Conservation (phyloP, 1,139 yeast genomes). For the Taphrina flavorubra region DNA sequence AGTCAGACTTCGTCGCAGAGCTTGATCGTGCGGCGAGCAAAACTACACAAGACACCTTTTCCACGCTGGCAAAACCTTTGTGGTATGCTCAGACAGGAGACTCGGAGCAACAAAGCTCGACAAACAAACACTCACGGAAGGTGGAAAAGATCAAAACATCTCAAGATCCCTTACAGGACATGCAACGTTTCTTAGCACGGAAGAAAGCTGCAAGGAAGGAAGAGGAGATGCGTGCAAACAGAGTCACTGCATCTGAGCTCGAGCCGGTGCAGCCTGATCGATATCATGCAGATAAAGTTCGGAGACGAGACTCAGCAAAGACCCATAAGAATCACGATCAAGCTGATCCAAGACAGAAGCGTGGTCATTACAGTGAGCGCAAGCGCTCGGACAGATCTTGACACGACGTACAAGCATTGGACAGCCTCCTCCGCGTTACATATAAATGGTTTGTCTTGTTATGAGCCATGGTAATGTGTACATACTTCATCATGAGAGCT, state of each 20-base stretch:
- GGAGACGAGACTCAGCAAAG: background rate
- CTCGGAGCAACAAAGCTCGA: background rate
- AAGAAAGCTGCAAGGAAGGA: constrained; percentile 6
- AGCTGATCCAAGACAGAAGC: background rate
- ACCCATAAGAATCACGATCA: background rate
- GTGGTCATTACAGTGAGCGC: background rate
- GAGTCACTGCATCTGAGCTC: background rate
- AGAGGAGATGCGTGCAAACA: no score
- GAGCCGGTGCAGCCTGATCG: constrained; percentile 2
- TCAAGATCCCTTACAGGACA: constrained; percentile 13
- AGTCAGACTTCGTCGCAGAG: constrained; percentile 1
- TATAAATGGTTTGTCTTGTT: no score
- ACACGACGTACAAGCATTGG: no score
- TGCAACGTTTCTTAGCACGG: constrained; percentile 8
- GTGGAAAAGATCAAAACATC: constrained; percentile 4
- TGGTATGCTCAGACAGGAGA: background rate
- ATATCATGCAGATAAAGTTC: constrained; percentile 3
- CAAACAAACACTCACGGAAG: background rate
- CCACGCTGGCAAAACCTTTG: constrained; percentile 1
- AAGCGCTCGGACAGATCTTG: no score
- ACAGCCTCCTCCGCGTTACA: no score
- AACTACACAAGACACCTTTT: background rate
- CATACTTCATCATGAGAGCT: no score
- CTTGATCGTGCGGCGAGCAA: background rate
- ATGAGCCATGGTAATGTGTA: no score